These are phyloP conservation scores for Saturnispora galanensis DNA, from an alignment of 805 yeast species.

Conservation along the genomic window DNA sequence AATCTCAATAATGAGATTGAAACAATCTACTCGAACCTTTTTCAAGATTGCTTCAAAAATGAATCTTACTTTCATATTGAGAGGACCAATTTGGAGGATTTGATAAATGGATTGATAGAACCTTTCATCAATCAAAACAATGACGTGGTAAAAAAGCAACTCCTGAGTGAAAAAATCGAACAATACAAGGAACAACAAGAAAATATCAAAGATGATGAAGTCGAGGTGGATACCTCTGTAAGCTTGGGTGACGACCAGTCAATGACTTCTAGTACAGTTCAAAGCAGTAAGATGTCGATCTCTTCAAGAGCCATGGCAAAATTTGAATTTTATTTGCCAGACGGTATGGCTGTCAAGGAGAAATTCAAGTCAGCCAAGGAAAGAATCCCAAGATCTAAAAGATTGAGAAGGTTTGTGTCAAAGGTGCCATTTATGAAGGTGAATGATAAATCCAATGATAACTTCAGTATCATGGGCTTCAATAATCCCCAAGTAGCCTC, in stretches of 20 bases:
- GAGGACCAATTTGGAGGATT: conserved; percentile 52
- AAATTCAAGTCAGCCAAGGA: conserved; percentile 10
- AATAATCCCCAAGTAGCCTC: neutral
- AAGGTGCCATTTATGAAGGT: conserved; percentile 41
- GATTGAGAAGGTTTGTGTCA: conserved; percentile 19
- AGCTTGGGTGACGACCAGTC: neutral
- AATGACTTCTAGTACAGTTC: neutral
- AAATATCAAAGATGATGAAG: conserved; percentile 4
- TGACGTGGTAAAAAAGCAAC: conserved; percentile 28
- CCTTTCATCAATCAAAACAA: conserved; percentile 34
- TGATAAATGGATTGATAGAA: conserved; percentile 36
- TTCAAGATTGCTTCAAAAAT: conserved; percentile 57
- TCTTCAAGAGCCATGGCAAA: conserved; percentile 6
- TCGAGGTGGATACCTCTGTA: neutral
- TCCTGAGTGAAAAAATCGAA: conserved; percentile 23
- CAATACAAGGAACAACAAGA: conserved; percentile 17
- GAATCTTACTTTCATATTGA: conserved; percentile 63
- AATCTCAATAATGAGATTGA: conserved; percentile 47
- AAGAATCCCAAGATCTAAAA: conserved; percentile 13
- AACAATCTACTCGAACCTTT: conserved; percentile 62
- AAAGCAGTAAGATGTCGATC: neutral
- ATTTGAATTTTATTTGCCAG: conserved; percentile 11
- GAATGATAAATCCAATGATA: conserved; percentile 27
- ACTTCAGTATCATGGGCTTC: conserved; percentile 7
- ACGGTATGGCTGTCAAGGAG: conserved; percentile 10